Base-by-base conservation (phyloP, 345 rosid species). In the Syzygium jambos region DNA sequence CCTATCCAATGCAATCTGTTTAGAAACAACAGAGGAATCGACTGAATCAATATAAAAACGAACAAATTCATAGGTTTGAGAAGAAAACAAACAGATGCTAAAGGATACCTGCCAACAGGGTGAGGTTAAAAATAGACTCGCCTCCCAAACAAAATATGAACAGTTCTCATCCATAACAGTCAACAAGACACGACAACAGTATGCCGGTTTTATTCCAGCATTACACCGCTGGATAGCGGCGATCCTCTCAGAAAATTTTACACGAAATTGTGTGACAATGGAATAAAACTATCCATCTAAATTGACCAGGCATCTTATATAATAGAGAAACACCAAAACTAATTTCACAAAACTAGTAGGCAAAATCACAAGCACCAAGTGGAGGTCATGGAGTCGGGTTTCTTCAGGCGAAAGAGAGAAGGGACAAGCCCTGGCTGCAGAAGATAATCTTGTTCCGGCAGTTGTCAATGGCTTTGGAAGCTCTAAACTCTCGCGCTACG, bases 151-250 rank as follows among this genome's bases (percentile, higher is more conserved):
- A 9, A 55, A 8, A 9, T 55, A 4, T 55, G 59, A 22, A 22
- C 12, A 0, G 3, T 22, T 22, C 59, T 22, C 14, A 57, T 25
- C 29, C 63, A 57, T 5, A 25, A 25, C 14, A 57, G 1, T 2
- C 2, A 27, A 27, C 30, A 59, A 27, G 8, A 27, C 30, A 11
- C 2, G 1, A 59, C 16, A 1, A 5, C 68, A 12, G 3, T 0
- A 25, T 3, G 30, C 30, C 16, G 8, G 1, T 59, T 27, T 59
- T 11, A 1, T 59, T 59, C 3, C 16, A 0, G 68, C 68, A 59
- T 27, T 5, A 59, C 30, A 11, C 65, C 3, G 7, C 25, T 25
- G 65, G 65, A 25, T 16, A 59, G 65, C 3, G 23, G 30, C 29
- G 12, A 27, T 11, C 61, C 61, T 56, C 61, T 11, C 61, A 56